These are phyloP conservation scores for Leucocoprinus birnbaumii DNA, from an alignment of 768 basidiomycete species.

Conservation along the genomic window DNA sequence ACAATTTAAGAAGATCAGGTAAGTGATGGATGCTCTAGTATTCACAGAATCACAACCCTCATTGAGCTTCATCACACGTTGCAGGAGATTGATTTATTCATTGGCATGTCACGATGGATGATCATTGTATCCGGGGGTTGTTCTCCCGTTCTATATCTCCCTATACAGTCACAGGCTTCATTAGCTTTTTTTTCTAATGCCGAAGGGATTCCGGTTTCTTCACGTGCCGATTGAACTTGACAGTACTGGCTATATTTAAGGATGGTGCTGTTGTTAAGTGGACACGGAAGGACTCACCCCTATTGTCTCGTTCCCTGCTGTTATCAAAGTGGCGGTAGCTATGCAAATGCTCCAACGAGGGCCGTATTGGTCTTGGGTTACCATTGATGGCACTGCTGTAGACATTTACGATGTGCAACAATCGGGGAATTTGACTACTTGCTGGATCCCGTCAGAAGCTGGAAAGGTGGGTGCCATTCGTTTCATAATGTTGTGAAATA, in stretches of 20 bases:
- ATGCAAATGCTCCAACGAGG: slow-evolving; percentile 14
- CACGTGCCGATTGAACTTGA: too few species aligned
- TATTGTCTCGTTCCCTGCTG: not conserved
- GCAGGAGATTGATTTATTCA: not conserved
- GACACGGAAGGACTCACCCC: not conserved
- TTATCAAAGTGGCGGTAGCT: not conserved
- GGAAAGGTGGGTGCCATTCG: slow-evolving; percentile 16
- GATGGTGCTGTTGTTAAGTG: not conserved
- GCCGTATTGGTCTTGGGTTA: slow-evolving; percentile 16
- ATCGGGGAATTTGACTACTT: slow-evolving; percentile 15
- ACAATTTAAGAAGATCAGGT: not conserved
- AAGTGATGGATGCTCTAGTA: not conserved
- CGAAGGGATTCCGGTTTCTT: too few species aligned
- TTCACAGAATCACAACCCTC: not conserved
- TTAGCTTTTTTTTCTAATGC: too few species aligned
- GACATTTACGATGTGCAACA: slow-evolving; percentile 10
- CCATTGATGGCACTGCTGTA: slow-evolving; percentile 12
- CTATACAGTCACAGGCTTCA: not conserved
- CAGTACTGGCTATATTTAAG: not conserved
- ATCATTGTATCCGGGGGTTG: not conserved
- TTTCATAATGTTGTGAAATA: not conserved
- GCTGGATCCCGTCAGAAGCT: slow-evolving; percentile 21
- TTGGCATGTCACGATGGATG: not conserved
- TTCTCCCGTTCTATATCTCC: not conserved
- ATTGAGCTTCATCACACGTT: not conserved